These are phyloP conservation scores for Bipolaris bicolor DNA, from an alignment of 2,329 filamentous ascomycete genomes.

Conservation along the genomic window DNA sequence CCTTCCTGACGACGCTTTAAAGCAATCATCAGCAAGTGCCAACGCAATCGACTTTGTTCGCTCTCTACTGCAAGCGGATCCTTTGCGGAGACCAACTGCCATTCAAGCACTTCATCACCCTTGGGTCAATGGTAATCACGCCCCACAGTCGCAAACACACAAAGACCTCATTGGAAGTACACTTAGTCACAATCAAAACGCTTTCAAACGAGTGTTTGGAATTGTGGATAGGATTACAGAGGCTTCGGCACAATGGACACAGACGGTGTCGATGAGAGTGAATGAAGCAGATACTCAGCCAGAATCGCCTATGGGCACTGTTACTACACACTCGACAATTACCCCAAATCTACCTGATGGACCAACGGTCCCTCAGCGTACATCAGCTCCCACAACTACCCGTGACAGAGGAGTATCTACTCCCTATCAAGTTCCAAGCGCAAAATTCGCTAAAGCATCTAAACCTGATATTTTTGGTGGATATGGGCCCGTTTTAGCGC, in stretches of 20 bases:
- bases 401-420: not conserved
- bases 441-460: too few relatives aligned
- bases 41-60: not conserved
- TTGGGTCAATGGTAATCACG: not conserved
- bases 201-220: not conserved
- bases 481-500: too few relatives aligned
- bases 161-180: not conserved
- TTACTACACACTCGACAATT: not conserved
- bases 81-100: not conserved
- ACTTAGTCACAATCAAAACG: too few relatives aligned
- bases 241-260: conserved; percentile 1
- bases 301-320: too few relatives aligned
- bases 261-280: not conserved
- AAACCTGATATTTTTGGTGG: too few relatives aligned
- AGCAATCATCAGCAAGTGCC: not conserved
- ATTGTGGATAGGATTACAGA: not conserved
- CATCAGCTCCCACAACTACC: not conserved
- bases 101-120: not conserved
- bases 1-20: not conserved
- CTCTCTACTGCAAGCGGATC: not conserved
- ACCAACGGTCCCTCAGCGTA: not conserved
- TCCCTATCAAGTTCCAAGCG: not conserved
- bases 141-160: not conserved
- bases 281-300: not conserved
- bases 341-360: not conserved